These are phyloP conservation scores for Kalmusia sp. DNA, from an alignment of 2,329 filamentous ascomycete genomes.

Conservation along the genomic window DNA sequence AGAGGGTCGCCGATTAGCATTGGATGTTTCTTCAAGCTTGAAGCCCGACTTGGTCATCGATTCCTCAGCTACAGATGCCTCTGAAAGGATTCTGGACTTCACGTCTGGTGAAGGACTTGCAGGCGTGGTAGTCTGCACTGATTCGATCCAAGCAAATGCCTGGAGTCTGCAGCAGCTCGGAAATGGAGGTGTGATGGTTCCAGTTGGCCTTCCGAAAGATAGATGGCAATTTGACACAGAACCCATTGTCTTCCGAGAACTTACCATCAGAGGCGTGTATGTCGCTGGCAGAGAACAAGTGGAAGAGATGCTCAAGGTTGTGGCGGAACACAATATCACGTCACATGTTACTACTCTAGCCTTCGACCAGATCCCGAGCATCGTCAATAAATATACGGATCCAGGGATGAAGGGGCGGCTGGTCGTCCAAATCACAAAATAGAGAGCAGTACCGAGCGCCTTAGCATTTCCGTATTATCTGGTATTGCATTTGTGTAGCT, in stretches of 20 bases:
- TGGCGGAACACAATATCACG: slow-evolving; percentile 24
- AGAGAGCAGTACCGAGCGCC: too few relatives aligned
- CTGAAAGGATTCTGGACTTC: slow-evolving; percentile 21
- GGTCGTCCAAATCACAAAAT: slow-evolving; percentile 24
- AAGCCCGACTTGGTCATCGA: slow-evolving; percentile 29
- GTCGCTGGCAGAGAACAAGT: slow-evolving; percentile 32
- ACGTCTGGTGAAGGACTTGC: slow-evolving; percentile 30
- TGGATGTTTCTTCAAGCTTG: slow-evolving; percentile 20
- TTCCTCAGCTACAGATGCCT: slow-evolving; percentile 18
- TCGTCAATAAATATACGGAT: slow-evolving; percentile 26
- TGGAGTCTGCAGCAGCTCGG: slow-evolving; percentile 34
- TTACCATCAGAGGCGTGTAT: slow-evolving; percentile 33
- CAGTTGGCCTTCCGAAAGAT: slow-evolving; percentile 31
- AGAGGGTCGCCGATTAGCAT: slow-evolving; percentile 29
- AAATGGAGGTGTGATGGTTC: slow-evolving; percentile 31
- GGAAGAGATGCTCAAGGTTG: slow-evolving; percentile 30
- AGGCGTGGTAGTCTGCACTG: slow-evolving; percentile 35
- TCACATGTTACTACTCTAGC: slow-evolving; percentile 30
- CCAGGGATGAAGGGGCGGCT: slow-evolving; percentile 32
- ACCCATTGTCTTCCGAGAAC: slow-evolving; percentile 31
- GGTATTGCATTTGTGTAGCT: too few relatives aligned
- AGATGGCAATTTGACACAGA: slow-evolving; percentile 36
- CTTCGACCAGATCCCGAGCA: slow-evolving; percentile 28
- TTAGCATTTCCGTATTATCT: too few relatives aligned
- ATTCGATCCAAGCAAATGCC: slow-evolving; percentile 27